Percentiles rank a stretch among this genome's conserved stretches.
phyloP scores from a whole-genome alignment of 108 stramenopile species.

The Cyclotella sp. region DNA sequence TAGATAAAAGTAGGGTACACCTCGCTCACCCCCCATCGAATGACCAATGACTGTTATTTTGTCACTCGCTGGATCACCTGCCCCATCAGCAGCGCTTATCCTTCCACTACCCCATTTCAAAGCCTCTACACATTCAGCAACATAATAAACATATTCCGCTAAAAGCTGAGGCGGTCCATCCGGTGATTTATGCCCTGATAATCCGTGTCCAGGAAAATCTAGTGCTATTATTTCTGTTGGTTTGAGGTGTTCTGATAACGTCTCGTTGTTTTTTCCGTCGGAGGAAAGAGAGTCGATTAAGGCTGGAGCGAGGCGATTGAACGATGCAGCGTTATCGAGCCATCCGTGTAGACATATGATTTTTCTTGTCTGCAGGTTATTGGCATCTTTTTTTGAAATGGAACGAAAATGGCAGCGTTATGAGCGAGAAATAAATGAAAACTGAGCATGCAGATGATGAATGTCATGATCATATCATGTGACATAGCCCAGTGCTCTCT shows the following conservation, averaged over 20 bases:
- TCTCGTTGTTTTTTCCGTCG: neutral
- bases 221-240: constrained; percentile 57
- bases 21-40: constrained; percentile 58
- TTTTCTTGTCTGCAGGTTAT: constrained; percentile 35
- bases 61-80: neutral
- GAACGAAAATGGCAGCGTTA: no score
- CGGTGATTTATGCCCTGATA: constrained; percentile 50
- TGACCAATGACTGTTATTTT: constrained; percentile 70
- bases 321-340: constrained; percentile 82
- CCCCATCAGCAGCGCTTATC: neutral
- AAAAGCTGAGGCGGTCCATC: constrained; percentile 58
- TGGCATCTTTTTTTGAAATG: neutral
- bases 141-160: constrained; percentile 69
- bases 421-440: neutral
- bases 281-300: constrained; percentile 40
- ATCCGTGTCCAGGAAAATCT: constrained; percentile 76
- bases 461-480: neutral
- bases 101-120: constrained; percentile 52
- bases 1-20: neutral
- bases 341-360: constrained; percentile 82
- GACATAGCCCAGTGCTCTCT: no score
- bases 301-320: constrained; percentile 66
- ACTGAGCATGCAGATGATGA: neutral
- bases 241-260: neutral
- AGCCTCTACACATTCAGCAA: constrained; percentile 49